Percentiles rank a stretch among this genome's conserved stretches.
Conservation (phyloP, 2,329 filamentous ascomycete species). For the Dothidotthia symphoricarpi region DNA sequence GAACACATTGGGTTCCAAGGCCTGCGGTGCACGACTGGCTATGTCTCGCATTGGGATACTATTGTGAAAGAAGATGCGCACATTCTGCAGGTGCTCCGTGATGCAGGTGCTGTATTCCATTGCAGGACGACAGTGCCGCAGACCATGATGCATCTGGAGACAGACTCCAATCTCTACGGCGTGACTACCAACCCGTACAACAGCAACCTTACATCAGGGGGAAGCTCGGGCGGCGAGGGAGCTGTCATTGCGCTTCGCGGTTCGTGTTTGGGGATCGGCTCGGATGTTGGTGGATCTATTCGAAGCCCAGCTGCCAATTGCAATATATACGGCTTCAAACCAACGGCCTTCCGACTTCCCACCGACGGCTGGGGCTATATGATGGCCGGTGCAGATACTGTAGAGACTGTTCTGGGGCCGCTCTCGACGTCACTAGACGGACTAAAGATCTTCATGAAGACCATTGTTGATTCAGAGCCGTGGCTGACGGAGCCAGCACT, state of each 20-base stretch:
- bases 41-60: constrained; percentile 50
- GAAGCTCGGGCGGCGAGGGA: constrained; percentile 58
- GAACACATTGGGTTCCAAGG: constrained; percentile 55
- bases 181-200: constrained; percentile 57
- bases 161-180: constrained; percentile 52
- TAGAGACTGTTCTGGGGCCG: constrained; percentile 55
- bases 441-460: constrained; percentile 54
- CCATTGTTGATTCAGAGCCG: constrained; percentile 53
- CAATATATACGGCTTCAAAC: constrained; percentile 40
- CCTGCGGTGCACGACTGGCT: constrained; percentile 51
- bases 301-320: constrained; percentile 33
- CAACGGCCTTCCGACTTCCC: constrained; percentile 48
- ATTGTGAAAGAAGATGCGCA: constrained; percentile 48
- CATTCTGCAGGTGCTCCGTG: constrained; percentile 50
- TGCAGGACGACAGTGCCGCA: constrained; percentile 56
- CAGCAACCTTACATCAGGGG: constrained; percentile 51
- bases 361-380: constrained; percentile 44
- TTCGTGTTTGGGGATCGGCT: constrained; percentile 53
- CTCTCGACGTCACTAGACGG: constrained; percentile 55
- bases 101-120: constrained; percentile 54
- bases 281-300: constrained; percentile 17
- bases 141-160: constrained; percentile 55
- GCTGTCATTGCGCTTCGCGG: constrained; percentile 54
- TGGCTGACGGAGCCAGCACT: constrained; percentile 60
- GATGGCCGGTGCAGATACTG: constrained; percentile 48